A percentile compares a stretch with the other conserved stretches of the same genome.
phyloP scores from a whole-genome alignment of 2,329 filamentous ascomycete species.

The Talaromyces sp. region DNA sequence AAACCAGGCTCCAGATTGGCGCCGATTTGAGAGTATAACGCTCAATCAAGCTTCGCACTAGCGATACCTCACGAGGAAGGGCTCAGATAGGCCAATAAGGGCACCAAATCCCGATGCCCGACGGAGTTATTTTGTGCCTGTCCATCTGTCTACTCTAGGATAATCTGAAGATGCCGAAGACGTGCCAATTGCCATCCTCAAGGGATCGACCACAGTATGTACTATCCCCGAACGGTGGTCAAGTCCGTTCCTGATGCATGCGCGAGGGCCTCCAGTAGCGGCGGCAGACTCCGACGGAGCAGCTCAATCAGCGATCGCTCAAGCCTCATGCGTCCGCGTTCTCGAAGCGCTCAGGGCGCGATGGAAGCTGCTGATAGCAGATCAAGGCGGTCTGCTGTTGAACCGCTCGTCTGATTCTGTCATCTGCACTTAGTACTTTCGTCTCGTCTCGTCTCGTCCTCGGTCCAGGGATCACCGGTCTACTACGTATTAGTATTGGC shows the following conservation, averaged over 20 bases:
- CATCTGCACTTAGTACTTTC: too few relatives aligned
- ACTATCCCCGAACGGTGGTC: background rate
- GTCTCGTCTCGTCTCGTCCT: background rate
- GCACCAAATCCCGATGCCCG: background rate
- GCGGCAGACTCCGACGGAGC: background rate
- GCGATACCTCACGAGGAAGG: background rate
- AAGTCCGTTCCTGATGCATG: background rate
- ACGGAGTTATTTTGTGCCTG: background rate
- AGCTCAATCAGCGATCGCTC: background rate
- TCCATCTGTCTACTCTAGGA: background rate
- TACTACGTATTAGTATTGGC: background rate
- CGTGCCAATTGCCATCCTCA: background rate
- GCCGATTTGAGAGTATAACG: background rate
- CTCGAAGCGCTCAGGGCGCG: background rate
- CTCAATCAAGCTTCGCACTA: background rate
- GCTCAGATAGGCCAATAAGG: background rate
- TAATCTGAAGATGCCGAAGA: background rate
- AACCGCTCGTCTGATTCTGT: background rate
- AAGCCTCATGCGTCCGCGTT: background rate
- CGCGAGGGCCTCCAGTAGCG: background rate
- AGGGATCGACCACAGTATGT: background rate
- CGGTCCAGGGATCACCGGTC: background rate
- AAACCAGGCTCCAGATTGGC: background rate
- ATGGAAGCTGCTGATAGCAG: background rate
- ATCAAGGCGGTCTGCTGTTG: background rate